Base-by-base conservation (phyloP, 495 filamentous ascomycete genomes). In the Podospora bellae-mahoneyi region DNA sequence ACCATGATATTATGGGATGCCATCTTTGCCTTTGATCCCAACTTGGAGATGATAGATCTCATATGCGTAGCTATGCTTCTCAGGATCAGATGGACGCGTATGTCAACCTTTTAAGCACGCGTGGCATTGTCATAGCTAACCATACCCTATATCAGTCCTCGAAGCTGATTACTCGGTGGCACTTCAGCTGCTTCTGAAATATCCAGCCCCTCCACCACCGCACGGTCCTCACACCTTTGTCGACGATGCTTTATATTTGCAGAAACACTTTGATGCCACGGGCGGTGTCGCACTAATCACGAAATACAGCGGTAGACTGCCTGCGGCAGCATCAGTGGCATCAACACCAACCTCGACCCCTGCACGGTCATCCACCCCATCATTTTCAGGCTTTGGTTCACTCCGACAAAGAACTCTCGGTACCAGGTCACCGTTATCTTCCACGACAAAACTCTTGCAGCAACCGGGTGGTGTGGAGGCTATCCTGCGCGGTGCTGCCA, bases 21-120 rank as follows among this genome's bases (percentile, higher is more conserved):
- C 3, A 80, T 99, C 3, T 96, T 99, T 75, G 92, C 95, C 0
- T 88, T 95, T 74, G 94, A 97, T 68, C 84, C 96, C 55, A 83
- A 84, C n/a, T 80, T 95, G 60, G 87, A 92, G 61, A 79, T 98
- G 30, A 86, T 98, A 67, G 92, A 97, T 71, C 84, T 93, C 60
- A 89, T 97, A 23, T 97, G 94, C 73, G 88, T 97, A 66, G 89
- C 93, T 7, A 98, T 99, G 96, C 83, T 99, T 27, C 82, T 99
- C 48, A 86, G 95, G 48, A 91, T 98, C 68, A 86, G 94, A 65
- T 97, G 94, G 94, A 86, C 93, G 66, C 81, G 93, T 97, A 79
- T 81, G 91, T 81, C 32, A 60, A 27, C 58, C 4, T 9, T 9
- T 16, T 28, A 39, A 19, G 18, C 64, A 68, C 39, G 72, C 19